These are phyloP conservation scores for Lactifluus volemus DNA, from an alignment of 768 basidiomycete species.

Conservation along the genomic window DNA sequence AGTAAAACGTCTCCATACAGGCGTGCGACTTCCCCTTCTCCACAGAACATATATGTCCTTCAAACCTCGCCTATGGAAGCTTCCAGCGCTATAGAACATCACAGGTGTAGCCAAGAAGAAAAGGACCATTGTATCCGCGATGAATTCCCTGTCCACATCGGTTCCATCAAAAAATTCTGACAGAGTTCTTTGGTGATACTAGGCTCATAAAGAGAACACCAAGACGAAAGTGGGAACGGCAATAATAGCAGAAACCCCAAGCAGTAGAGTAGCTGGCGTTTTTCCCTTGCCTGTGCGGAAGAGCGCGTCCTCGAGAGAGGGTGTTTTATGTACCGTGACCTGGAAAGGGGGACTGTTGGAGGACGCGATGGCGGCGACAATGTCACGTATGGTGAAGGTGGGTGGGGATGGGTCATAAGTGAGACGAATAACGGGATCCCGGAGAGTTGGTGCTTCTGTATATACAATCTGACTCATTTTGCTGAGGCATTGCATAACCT, in stretches of 20 bases:
- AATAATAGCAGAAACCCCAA: slow-evolving; percentile 47
- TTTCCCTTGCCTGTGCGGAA: slow-evolving; percentile 53
- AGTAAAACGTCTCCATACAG: slow-evolving; percentile 49
- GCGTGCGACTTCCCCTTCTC: slow-evolving; percentile 43
- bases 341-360: slow-evolving; percentile 37
- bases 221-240: slow-evolving; percentile 74
- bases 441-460: slow-evolving; percentile 32
- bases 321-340: slow-evolving; percentile 39
- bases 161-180: slow-evolving; percentile 44
- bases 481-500: slow-evolving; percentile 36
- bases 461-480: slow-evolving; percentile 32
- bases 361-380: slow-evolving; percentile 39
- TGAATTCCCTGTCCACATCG: slow-evolving; percentile 56
- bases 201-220: slow-evolving; percentile 71
- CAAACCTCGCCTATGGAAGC: slow-evolving; percentile 47
- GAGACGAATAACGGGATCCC: slow-evolving; percentile 39
- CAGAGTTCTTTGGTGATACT: slow-evolving; percentile 37
- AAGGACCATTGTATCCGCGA: slow-evolving; percentile 55
- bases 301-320: slow-evolving; percentile 53
- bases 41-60: slow-evolving; percentile 50
- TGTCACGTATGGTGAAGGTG: slow-evolving; percentile 54
- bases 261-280: slow-evolving; percentile 40
- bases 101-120: slow-evolving; percentile 62
- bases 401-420: slow-evolving; percentile 46
- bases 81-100: slow-evolving; percentile 56